These are phyloP conservation scores for Papiliotrema flavescens DNA, from an alignment of 1,284 basidiomycete species.

Conservation along the genomic window DNA sequence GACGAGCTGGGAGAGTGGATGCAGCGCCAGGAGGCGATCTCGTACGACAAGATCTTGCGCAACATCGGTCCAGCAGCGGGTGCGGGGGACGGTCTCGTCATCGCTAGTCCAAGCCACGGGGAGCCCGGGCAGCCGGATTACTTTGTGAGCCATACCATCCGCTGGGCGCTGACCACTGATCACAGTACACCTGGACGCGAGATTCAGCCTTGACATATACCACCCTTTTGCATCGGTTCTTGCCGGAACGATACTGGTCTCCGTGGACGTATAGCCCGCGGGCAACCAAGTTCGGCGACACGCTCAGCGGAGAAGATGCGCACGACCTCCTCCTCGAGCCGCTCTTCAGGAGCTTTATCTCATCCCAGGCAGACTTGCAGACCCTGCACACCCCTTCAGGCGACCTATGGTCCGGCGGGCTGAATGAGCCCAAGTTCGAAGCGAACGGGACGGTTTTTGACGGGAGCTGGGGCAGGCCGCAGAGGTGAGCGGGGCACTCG, in stretches of 20 bases:
- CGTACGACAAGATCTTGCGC: conserved; percentile 23
- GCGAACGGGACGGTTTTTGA: conserved; percentile 48
- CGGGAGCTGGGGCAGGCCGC: conserved; percentile 51
- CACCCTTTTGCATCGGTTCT: conserved; percentile 34
- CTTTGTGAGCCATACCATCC: conserved; percentile 30
- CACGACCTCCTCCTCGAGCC: conserved; percentile 22
- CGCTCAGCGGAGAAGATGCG: neutral
- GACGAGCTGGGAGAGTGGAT: no score
- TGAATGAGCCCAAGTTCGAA: conserved; percentile 57
- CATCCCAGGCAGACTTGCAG: conserved; percentile 48
- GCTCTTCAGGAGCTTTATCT: conserved; percentile 39
- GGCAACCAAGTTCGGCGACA: neutral
- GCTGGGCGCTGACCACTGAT: neutral
- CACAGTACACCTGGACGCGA: conserved; percentile 52
- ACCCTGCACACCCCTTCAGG: conserved; percentile 48
- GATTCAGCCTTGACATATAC: conserved; percentile 48
- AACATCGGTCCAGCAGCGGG: conserved; percentile 45
- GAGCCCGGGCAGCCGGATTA: conserved; percentile 49
- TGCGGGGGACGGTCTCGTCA: conserved; percentile 46
- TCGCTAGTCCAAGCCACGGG: conserved; percentile 47
- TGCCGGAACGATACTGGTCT: conserved; percentile 18
- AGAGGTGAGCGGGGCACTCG: conserved; percentile 33
- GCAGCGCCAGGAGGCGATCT: conserved; percentile 11
- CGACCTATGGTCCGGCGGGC: conserved; percentile 49
- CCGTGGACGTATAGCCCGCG: conserved; percentile 10